Evolutionary conservation across 2,329 filamentous ascomycete genomes (phyloP), one percentile per base, ranked within the genome.

Genomic region (Knufia petricola): DNA sequence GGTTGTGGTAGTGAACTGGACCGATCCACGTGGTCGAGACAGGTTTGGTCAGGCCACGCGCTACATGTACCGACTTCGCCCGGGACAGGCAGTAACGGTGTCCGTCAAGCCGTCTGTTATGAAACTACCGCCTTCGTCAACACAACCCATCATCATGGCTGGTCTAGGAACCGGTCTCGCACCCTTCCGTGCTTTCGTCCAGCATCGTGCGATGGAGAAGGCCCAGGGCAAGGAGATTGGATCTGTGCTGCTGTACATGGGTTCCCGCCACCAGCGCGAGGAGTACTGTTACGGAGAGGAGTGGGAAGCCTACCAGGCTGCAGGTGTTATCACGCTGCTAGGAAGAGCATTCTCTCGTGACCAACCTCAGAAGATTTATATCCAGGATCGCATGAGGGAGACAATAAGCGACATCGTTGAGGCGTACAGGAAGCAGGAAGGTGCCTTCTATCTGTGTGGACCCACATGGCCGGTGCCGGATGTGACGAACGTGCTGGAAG

Each of bases 251-350:
- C 73, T 98, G 52, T 98, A 96, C 76, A 90, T 98, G 74, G 92
- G 92, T 55, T 90, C 88, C 15, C 89, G 92, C 46, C 89, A 95
- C 76, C 88, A 95, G 74, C 87, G 89, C 57, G 92, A 98, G 70
- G 92, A 98, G 71, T 98, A 98, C 69, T 82, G 95, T 52, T 98
- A 96, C 63, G 92, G 92, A 53, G 92, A 98, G 68, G 92, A 98
- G 68, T 98, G 92, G 92, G 92, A 98, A 68, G 92, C 92, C 0
- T 98, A 98, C 69, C 80, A 92, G 63, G 90, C 89, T 52, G 88
- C 92, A 0, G 92, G 92, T 45, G 87, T 98, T 59, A 89, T 98
- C 65, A 98, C 92, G 0, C 78, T 95, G 36, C 79, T 98, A 44
- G 92, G 92, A 46, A 81, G 87, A 45, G 92, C 92, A 37, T 98